Conservation (phyloP, 2,329 filamentous ascomycete species). For the Ophiostoma perfectum region DNA sequence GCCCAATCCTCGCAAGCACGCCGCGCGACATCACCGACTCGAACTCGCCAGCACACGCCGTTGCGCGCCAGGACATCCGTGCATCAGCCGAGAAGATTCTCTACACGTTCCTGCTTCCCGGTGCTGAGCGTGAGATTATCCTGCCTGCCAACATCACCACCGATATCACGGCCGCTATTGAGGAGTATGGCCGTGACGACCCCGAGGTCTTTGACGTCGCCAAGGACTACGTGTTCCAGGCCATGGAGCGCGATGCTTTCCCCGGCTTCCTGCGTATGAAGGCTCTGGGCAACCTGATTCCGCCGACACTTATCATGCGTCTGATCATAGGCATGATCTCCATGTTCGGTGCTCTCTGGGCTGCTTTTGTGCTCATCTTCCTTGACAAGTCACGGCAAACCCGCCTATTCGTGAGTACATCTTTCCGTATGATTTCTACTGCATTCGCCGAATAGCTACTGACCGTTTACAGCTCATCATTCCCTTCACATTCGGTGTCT, state of each 20-base stretch:
- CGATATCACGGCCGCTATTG: slow-evolving; percentile 80
- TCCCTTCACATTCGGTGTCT: slow-evolving; percentile 86
- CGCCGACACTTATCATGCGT: slow-evolving; percentile 78
- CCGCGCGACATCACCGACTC: slow-evolving; percentile 63
- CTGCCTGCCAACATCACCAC: slow-evolving; percentile 81
- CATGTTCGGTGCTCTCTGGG: slow-evolving; percentile 92
- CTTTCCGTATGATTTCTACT: not conserved
- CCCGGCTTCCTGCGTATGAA: slow-evolving; percentile 93
- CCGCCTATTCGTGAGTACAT: slow-evolving; percentile 71
- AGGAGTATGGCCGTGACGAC: slow-evolving; percentile 86
- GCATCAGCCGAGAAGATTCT: slow-evolving; percentile 96
- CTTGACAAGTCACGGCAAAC: slow-evolving; percentile 68
- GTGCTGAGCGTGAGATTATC: slow-evolving; percentile 94
- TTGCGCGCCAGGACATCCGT: slow-evolving; percentile 82
- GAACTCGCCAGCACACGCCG: slow-evolving; percentile 75
- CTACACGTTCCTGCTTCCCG: slow-evolving; percentile 93
- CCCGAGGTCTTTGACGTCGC: slow-evolving; percentile 95
- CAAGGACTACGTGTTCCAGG: slow-evolving; percentile 99
- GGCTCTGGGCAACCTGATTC: slow-evolving; percentile 91
- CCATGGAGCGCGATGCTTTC: slow-evolving; percentile 99
- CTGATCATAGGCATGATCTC: slow-evolving; percentile 78
- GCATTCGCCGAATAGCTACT: slow-evolving; percentile 15
- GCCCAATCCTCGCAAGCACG: slow-evolving; percentile 53
- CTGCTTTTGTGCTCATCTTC: slow-evolving; percentile 88
- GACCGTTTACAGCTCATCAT: slow-evolving; percentile 55